Evolutionary conservation across 106 monocot genomes (phyloP), one percentile per base, ranked within the genome.

Genomic region (Apostasia shenzhenica): DNA sequence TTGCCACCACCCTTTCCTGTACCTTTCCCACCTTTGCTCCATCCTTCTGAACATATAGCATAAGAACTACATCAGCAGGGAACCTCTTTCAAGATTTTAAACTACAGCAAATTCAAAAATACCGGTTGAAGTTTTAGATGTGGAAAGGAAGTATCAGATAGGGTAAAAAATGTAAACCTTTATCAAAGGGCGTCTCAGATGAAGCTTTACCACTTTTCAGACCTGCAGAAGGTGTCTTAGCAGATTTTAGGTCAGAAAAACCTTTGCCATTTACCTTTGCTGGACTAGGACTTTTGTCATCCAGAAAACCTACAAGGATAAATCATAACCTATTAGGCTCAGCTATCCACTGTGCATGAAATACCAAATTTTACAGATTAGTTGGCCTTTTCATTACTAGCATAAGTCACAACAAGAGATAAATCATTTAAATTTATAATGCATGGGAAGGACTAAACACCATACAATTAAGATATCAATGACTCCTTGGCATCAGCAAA

Each of bases 1-100:
- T 83, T 84, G 71, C 80, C 86, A 5, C 75, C 81, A 73, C 51
- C 71, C 48, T 85, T 90, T 11, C 83, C 81, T 9, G 74, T 49
- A 57, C 53, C 57, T 26, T 77, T 80, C 72, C 80, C 74, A 39
- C 78, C 83, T 70, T 78, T 83, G 65, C 75, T 67, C 52, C 38
- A 72, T 44, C 67, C 57, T 6, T 73, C 82, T 76, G 45, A 66
- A 63, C 73, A 59, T 5, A 55, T 13, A 39, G 56, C 52, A 45
- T 55, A 43, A 42, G 50, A 8, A 26, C 48, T 26, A 37, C 12
- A 39, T 40, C 45, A 48, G 26, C 47, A 12, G 48, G 26, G 8
- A 11, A 37, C 8, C 26, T 14, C 48, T 49, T 65, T 65, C 14
- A 4, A 37, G 46, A 65, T 1, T 6, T 7, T 26, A 65, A 50